Conservation (phyloP, 768 basidiomycete genomes). For the Collybia mongolica region DNA sequence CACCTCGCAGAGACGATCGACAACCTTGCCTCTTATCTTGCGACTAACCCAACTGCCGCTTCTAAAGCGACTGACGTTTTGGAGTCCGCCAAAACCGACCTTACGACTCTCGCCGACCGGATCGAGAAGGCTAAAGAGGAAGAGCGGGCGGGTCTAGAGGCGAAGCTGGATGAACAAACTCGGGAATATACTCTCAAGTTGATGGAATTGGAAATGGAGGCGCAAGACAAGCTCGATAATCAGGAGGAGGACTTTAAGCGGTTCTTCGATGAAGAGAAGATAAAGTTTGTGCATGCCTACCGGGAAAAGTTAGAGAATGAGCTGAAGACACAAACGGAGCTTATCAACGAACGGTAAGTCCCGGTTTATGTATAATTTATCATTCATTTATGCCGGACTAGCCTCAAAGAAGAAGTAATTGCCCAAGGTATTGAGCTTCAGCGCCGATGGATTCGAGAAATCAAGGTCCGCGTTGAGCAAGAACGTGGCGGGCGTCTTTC, state of each 20-base stretch:
- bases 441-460: conserved; percentile 92
- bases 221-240: conserved; percentile 79
- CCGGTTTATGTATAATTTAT: not conserved
- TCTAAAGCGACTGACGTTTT: conserved; percentile 73
- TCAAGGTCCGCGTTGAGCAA: conserved; percentile 94
- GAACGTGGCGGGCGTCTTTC: conserved; percentile 95
- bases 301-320: conserved; percentile 85
- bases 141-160: conserved; percentile 65
- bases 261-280: conserved; percentile 77
- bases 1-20: conserved; percentile 95
- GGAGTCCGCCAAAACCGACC: conserved; percentile 76
- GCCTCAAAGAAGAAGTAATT: conserved; percentile 91
- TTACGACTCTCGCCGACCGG: conserved; percentile 72
- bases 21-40: conserved; percentile 81
- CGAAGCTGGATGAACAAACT: conserved; percentile 77
- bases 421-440: conserved; percentile 98
- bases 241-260: conserved; percentile 87
- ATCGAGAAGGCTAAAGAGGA: conserved; percentile 80
- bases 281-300: conserved; percentile 72
- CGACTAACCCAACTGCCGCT: conserved; percentile 66
- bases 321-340: conserved; percentile 82
- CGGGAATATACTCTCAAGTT: conserved; percentile 80
- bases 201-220: conserved; percentile 80
- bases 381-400: conserved; percentile 26
- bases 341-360: conserved; percentile 90